These are phyloP conservation scores for Papilionanthe hybrid DNA, from an alignment of 116 monocot species.

Conservation along the genomic window DNA sequence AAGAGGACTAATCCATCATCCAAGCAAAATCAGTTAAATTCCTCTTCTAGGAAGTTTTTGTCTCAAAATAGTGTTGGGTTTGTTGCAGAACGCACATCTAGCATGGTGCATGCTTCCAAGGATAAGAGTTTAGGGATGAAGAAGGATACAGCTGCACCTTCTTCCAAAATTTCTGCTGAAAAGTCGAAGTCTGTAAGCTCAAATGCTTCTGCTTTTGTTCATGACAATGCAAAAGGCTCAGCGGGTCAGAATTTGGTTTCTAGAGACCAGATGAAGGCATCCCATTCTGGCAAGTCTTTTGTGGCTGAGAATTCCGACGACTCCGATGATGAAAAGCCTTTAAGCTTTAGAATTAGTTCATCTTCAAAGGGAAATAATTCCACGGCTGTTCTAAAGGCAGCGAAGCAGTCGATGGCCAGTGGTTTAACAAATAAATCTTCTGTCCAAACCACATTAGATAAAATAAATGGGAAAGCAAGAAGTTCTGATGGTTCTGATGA, in stretches of 20 bases:
- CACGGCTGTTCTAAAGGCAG: not conserved
- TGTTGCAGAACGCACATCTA: constrained; percentile 10
- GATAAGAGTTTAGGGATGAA: constrained; percentile 24
- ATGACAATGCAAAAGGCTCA: constrained; percentile 14
- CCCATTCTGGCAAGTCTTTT: constrained; percentile 3
- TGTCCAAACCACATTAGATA: constrained; percentile 8
- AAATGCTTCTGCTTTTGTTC: constrained; percentile 14
- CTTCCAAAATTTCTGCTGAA: constrained; percentile 17
- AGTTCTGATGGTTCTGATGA: constrained; percentile 14
- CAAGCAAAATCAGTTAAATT: constrained; percentile 34
- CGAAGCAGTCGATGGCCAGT: constrained; percentile 6
- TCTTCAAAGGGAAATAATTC: constrained; percentile 11
- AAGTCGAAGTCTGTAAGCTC: constrained; percentile 13
- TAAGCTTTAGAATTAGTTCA: constrained; percentile 35
- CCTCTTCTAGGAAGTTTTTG: constrained; percentile 27
- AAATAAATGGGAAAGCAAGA: constrained; percentile 4
- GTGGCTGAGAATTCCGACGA: not conserved
- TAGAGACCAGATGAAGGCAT: not conserved
- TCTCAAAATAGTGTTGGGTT: constrained; percentile 32
- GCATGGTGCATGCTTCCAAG: constrained; percentile 26
- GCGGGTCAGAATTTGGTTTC: not conserved
- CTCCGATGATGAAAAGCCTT: constrained; percentile 54
- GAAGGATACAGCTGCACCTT: constrained; percentile 27
- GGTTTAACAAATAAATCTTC: not conserved
- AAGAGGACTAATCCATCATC: constrained; percentile 44